Conservation (phyloP, 1,284 basidiomycete species). For the Rhodotorula sp. region DNA sequence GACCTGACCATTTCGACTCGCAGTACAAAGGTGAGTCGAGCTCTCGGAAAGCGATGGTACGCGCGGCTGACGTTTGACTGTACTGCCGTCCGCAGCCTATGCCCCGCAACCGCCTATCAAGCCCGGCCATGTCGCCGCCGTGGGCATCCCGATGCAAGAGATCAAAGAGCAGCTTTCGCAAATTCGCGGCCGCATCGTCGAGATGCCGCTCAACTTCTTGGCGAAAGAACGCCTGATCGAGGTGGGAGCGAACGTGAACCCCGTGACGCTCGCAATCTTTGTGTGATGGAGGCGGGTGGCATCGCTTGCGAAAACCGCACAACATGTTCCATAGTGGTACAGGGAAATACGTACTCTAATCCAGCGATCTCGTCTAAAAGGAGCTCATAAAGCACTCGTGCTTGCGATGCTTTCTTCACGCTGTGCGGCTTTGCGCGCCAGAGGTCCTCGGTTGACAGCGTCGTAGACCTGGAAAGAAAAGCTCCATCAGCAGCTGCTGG, state of each 20-base stretch:
- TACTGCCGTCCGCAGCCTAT: constrained; percentile 6
- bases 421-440: no score
- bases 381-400: no score
- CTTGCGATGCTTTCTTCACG: no score
- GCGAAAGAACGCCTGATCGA: constrained; percentile 20
- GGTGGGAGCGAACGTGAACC: constrained; percentile 31
- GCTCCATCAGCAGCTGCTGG: background rate
- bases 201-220: background rate
- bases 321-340: no score
- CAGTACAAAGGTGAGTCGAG: constrained; percentile 5
- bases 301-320: no score
- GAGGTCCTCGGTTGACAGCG: background rate
- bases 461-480: background rate
- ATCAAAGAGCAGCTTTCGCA: constrained; percentile 60
- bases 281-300: background rate
- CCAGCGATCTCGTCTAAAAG: no score
- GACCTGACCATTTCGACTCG: background rate
- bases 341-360: no score
- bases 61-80: background rate
- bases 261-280: constrained; percentile 24
- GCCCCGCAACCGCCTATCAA: constrained; percentile 54
- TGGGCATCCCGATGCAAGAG: constrained; percentile 33
- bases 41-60: background rate
- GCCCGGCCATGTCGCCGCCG: constrained; percentile 66
- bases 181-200: constrained; percentile 53